phyloP scores from a whole-genome alignment of 768 basidiomycete species.

The Amanita fuliginea region DNA sequence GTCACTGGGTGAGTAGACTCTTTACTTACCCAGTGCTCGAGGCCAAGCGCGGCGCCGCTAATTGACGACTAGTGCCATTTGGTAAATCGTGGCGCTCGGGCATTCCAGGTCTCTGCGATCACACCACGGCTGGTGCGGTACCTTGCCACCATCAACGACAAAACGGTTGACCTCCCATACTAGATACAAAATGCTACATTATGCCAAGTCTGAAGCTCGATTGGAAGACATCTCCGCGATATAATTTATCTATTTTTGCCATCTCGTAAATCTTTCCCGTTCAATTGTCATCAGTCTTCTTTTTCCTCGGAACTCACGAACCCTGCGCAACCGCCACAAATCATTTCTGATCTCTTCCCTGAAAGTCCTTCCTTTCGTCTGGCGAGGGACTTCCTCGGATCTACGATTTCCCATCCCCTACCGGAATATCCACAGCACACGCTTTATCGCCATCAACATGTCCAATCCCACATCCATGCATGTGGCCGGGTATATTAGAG shows the following conservation, averaged over 20 bases:
- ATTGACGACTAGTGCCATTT: not conserved
- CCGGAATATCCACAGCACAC: not conserved
- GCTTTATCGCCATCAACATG: not conserved
- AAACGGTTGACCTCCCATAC: too few relatives aligned
- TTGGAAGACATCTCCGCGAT: not conserved
- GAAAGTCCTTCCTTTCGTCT: not conserved
- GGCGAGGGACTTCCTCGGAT: slow-evolving; percentile 1
- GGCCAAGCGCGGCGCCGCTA: not conserved
- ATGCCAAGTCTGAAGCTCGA: too few relatives aligned
- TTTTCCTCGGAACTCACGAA: not conserved
- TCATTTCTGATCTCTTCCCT: not conserved
- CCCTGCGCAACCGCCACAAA: not conserved
- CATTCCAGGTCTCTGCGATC: too few relatives aligned
- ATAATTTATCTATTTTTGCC: not conserved
- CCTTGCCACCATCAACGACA: too few relatives aligned
- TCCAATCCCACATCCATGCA: not conserved
- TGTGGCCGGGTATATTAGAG: not conserved
- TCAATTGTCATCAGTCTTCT: not conserved
- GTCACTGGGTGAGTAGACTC: not conserved
- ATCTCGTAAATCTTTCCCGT: not conserved
- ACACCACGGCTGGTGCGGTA: too few relatives aligned
- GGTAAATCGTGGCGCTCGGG: not conserved
- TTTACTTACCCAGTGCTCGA: slow-evolving; percentile 1
- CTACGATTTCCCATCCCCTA: not conserved
- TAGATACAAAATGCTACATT: too few relatives aligned